Conservation (phyloP, 1,139 yeast species). For the Candida tetrigidarum region DNA sequence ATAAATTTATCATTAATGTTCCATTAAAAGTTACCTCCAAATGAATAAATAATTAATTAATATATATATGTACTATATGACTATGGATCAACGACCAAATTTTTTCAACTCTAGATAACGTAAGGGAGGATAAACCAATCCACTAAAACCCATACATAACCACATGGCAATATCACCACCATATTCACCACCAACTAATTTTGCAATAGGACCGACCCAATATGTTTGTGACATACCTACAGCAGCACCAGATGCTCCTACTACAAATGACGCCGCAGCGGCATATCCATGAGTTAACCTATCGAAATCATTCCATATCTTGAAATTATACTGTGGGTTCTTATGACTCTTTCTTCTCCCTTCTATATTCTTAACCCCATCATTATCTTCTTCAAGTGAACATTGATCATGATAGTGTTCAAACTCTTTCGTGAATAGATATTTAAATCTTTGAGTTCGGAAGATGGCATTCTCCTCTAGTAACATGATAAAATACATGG, state of each 20-base stretch:
- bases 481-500: conserved; percentile 75
- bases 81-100: conserved; percentile 44
- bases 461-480: conserved; percentile 78
- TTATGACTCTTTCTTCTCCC: no score
- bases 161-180: conserved; percentile 89
- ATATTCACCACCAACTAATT: conserved; percentile 52
- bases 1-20: conserved; percentile 9
- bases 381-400: no score
- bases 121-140: conserved; percentile 61
- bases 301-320: conserved; percentile 61
- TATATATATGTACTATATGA: background rate
- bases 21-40: conserved; percentile 9
- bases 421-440: conserved; percentile 60
- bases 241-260: conserved; percentile 77
- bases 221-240: conserved; percentile 85
- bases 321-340: conserved; percentile 61
- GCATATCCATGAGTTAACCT: conserved; percentile 67
- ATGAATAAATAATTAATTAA: background rate
- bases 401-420: no score
- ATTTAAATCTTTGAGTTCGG: conserved; percentile 54
- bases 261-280: conserved; percentile 58
- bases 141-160: conserved; percentile 75
- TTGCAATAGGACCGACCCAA: conserved; percentile 75
- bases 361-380: no score
- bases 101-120: conserved; percentile 66